Conservation (phyloP, 2,329 filamentous ascomycete genomes). For the Metarhizium anisopliae region DNA sequence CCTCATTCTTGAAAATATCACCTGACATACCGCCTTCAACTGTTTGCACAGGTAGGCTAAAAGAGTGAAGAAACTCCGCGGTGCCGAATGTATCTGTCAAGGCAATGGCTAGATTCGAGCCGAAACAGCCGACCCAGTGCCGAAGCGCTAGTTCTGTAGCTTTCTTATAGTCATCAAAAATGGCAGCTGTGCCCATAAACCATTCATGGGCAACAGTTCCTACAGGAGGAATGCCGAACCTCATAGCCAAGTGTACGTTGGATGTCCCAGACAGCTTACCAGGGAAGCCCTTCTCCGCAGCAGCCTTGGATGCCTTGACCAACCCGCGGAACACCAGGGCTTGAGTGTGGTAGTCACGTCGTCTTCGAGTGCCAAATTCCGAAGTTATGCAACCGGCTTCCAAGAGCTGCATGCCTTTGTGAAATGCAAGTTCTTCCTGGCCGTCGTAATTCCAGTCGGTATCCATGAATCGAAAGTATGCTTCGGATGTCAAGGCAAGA, state of each 20-base stretch:
- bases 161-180: slow-evolving; percentile 73
- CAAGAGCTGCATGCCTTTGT: slow-evolving; percentile 70
- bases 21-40: slow-evolving; percentile 32
- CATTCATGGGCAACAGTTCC: slow-evolving; percentile 93
- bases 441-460: slow-evolving; percentile 82
- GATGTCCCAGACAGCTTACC: slow-evolving; percentile 83
- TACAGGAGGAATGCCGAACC: slow-evolving; percentile 73
- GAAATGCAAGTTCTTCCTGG: slow-evolving; percentile 76
- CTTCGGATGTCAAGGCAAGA: slow-evolving; percentile 83
- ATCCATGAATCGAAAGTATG: slow-evolving; percentile 96
- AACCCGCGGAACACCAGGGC: slow-evolving; percentile 84
- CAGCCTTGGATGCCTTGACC: slow-evolving; percentile 67
- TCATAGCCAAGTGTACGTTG: slow-evolving; percentile 96
- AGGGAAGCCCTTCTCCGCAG: slow-evolving; percentile 49
- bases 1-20: slow-evolving; percentile 30
- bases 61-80: slow-evolving; percentile 75
- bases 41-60: slow-evolving; percentile 54
- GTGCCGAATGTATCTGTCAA: slow-evolving; percentile 97
- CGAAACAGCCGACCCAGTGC: slow-evolving; percentile 90
- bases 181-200: slow-evolving; percentile 98
- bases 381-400: slow-evolving; percentile 82
- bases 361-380: slow-evolving; percentile 84
- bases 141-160: slow-evolving; percentile 78
- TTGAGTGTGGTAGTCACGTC: slow-evolving; percentile 91
- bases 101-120: slow-evolving; percentile 74